Conservation (phyloP, 139 green algal species). For the Auxenochlorella pyrenoidosa region DNA sequence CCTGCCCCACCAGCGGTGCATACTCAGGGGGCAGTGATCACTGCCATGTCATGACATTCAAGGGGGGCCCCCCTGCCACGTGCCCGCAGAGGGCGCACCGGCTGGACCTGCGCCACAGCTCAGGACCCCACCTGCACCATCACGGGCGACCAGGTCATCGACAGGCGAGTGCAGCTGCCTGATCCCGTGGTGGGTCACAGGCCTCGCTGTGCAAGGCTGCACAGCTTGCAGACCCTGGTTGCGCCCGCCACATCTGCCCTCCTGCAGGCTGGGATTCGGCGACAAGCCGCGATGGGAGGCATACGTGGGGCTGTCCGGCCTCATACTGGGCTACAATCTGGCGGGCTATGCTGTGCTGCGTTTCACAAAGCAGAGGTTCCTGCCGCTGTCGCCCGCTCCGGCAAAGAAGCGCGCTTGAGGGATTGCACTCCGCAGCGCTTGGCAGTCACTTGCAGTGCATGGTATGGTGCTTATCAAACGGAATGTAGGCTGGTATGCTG, state of each 20-base stretch:
- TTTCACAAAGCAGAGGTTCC: constrained; percentile 37
- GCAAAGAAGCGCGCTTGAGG: constrained; percentile 25
- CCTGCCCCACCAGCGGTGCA: no score
- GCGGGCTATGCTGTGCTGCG: constrained; percentile 48
- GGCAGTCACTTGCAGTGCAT: no score
- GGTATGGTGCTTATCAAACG: no score
- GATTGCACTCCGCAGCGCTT: no score
- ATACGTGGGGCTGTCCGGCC: constrained; percentile 26
- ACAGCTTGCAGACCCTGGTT: neutral
- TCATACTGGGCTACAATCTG: constrained; percentile 29
- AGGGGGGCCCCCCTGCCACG: no score
- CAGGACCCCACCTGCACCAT: neutral
- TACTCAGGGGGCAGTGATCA: no score
- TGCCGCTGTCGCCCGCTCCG: constrained; percentile 24
- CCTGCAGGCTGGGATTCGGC: constrained; percentile 25
- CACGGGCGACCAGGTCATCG: neutral
- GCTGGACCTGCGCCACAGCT: neutral
- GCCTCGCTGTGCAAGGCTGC: no score
- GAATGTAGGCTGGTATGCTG: no score
- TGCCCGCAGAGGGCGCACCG: neutral
- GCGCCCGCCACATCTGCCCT: neutral
- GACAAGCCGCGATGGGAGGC: constrained; percentile 40
- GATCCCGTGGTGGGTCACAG: no score
- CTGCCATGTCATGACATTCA: no score
- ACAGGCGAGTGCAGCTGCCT: no score